phyloP scores from a whole-genome alignment of 1,284 basidiomycete genomes.

The Heterobasidion annosum region DNA sequence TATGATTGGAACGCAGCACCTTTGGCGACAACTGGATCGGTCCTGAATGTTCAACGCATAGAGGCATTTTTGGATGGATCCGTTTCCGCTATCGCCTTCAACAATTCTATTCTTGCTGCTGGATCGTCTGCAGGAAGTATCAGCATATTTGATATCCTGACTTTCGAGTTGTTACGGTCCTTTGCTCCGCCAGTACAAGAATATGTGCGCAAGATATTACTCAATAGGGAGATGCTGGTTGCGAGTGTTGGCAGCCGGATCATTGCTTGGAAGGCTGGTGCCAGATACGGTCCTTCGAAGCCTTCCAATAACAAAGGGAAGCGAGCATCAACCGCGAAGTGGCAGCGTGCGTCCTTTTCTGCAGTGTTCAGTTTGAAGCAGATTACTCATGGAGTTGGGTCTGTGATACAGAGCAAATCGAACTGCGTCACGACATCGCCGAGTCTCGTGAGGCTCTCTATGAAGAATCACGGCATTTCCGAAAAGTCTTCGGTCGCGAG shows the following conservation, averaged over 20 bases:
- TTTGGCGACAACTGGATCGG: constrained; percentile 10
- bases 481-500: constrained; percentile 35
- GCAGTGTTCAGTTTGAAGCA: constrained; percentile 1
- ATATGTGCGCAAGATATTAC: constrained; percentile 51
- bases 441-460: constrained; percentile 50
- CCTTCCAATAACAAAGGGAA: constrained; percentile 17
- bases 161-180: constrained; percentile 42
- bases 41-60: constrained; percentile 35
- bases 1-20: constrained; percentile 39
- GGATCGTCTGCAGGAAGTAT: constrained; percentile 59
- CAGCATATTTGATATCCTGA: constrained; percentile 60
- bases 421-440: constrained; percentile 55
- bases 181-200: constrained; percentile 42
- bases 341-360: constrained; percentile 36
- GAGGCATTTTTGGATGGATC: constrained; percentile 51
- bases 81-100: constrained; percentile 58
- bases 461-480: constrained; percentile 31
- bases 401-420: constrained; percentile 41
- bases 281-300: constrained; percentile 20
- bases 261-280: constrained; percentile 54
- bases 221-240: constrained; percentile 56
- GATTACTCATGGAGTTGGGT: constrained; percentile 5
- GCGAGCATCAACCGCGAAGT: constrained; percentile 20
- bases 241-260: constrained; percentile 57
- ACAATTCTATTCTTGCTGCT: constrained; percentile 45